Percentiles rank a stretch among this genome's conserved stretches.
These are phyloP conservation scores for Zygoascus hellenicus DNA, from an alignment of 1,139 yeast species.

Conservation along the genomic window DNA sequence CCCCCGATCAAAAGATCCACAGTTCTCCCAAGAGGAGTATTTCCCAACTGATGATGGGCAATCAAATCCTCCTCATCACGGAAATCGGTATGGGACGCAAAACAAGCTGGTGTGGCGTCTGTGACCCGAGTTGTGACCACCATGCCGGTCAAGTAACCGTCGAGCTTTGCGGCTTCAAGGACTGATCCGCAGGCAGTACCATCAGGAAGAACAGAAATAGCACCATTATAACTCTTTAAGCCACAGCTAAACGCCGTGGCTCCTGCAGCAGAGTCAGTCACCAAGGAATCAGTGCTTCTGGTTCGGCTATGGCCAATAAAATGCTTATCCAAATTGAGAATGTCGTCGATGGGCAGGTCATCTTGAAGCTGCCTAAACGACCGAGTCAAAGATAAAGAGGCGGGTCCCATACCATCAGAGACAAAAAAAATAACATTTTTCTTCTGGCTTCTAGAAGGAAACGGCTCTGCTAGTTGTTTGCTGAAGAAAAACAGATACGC, in stretches of 20 bases:
- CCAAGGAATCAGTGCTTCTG: conserved; percentile 59
- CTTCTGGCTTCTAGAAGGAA: conserved; percentile 18
- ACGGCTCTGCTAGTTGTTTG: not conserved
- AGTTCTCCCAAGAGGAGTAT: conserved; percentile 64
- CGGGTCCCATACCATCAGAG: conserved; percentile 91
- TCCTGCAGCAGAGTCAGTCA: conserved; percentile 92
- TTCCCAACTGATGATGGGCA: conserved; percentile 80
- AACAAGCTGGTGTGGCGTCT: conserved; percentile 89
- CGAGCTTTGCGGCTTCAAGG: conserved; percentile 72
- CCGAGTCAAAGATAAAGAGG: conserved; percentile 69
- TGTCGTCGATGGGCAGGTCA: conserved; percentile 45
- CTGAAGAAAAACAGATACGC: conserved; percentile 2
- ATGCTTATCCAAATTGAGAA: conserved; percentile 56
- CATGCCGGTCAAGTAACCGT: conserved; percentile 73
- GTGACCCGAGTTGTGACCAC: conserved; percentile 83
- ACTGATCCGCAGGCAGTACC: conserved; percentile 71
- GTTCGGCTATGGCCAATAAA: conserved; percentile 77
- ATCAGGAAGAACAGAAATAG: conserved; percentile 65
- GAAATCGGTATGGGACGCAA: conserved; percentile 66
- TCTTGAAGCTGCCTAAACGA: conserved; percentile 58
- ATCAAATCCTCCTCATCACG: conserved; percentile 75
- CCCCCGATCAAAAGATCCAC: conserved; percentile 87
- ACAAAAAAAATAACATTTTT: conserved; percentile 78
- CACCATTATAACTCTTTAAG: conserved; percentile 74
- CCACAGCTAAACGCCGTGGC: conserved; percentile 88